Percentiles rank a stretch among this genome's conserved stretches.
Conservation (phyloP, 192 early-diverging fungal species). For the Funneliformis mosseae region DNA sequence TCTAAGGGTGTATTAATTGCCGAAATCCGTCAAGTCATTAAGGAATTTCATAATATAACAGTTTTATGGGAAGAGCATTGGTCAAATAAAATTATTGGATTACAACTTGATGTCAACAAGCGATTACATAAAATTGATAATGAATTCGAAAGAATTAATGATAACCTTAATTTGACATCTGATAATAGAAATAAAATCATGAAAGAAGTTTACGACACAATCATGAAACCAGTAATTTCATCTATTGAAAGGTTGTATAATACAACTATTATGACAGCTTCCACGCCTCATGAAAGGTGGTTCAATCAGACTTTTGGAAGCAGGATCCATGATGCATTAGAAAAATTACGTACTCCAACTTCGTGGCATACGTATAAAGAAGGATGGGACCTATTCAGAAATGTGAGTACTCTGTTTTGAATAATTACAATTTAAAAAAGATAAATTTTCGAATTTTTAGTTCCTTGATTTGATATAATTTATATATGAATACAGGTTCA, state of each 20-base stretch:
- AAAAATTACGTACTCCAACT: conserved; percentile 45
- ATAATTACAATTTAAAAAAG: neutral
- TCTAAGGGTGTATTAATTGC: conserved; percentile 49
- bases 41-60: conserved; percentile 68
- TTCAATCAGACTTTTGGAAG: conserved; percentile 60
- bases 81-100: conserved; percentile 63
- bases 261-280: conserved; percentile 41
- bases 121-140: conserved; percentile 57
- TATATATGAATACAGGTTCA: conserved; percentile 48
- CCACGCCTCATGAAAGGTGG: conserved; percentile 69
- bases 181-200: conserved; percentile 50
- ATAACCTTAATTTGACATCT: conserved; percentile 41
- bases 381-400: conserved; percentile 61
- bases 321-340: conserved; percentile 58
- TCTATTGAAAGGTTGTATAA: conserved; percentile 58
- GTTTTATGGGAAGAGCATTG: conserved; percentile 85
- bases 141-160: conserved; percentile 57
- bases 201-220: conserved; percentile 52
- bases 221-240: conserved; percentile 61
- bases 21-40: conserved; percentile 58
- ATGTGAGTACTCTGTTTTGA: conserved; percentile 44
- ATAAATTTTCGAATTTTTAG: neutral
- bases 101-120: conserved; percentile 59
- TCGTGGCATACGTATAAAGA: conserved; percentile 49
- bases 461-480: conserved; percentile 17